Conservation (phyloP, 2,329 filamentous ascomycete species). For the Fusarium paranaense region DNA sequence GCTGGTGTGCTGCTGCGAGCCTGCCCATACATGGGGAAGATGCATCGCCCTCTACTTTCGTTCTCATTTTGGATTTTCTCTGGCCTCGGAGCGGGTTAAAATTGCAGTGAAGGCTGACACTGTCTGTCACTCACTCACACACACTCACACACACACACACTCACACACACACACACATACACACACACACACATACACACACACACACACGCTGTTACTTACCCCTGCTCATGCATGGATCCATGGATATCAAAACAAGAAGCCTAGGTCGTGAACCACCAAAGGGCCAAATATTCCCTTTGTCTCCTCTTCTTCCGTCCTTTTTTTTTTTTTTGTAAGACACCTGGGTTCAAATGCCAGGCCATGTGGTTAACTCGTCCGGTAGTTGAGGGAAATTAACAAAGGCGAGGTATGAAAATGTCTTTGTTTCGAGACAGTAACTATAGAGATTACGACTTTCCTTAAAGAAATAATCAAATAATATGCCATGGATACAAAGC, state of each 20-base stretch:
- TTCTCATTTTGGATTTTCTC: not conserved
- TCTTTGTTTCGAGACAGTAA: not conserved
- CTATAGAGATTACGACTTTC: not conserved
- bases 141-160: too few relatives aligned
- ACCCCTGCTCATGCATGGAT: not conserved
- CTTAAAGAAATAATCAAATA: not conserved
- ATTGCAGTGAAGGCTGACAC: not conserved
- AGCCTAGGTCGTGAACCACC: not conserved
- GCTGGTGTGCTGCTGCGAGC: not conserved
- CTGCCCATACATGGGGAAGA: not conserved
- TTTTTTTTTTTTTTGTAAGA: not conserved
- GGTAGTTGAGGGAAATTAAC: not conserved
- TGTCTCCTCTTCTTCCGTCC: not conserved
- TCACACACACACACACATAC: too few relatives aligned
- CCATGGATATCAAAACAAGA: not conserved
- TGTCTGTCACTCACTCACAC: too few relatives aligned
- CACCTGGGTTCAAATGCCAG: not conserved
- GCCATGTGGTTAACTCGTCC: not conserved
- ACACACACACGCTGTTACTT: too few relatives aligned
- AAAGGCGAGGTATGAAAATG: not conserved
- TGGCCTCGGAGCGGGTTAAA: not conserved
- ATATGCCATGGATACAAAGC: not conserved
- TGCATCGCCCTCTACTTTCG: not conserved
- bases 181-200: too few relatives aligned
- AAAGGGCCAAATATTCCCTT: not conserved